Base-by-base conservation (phyloP, 2,329 filamentous ascomycete genomes). In the Apiospora koreana region DNA sequence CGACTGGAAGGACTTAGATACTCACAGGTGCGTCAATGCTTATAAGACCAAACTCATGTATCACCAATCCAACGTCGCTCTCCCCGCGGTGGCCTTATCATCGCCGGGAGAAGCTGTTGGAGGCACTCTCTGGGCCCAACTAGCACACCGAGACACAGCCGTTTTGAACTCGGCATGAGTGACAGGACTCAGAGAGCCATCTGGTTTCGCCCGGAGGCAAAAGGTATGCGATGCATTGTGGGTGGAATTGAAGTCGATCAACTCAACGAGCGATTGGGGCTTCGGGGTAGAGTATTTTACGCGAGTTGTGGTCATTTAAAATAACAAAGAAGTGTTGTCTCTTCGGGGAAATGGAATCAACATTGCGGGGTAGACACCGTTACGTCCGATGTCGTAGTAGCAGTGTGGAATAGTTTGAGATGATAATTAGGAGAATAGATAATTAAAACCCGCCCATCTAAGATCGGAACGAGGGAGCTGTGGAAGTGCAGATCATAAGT, bases 181-280 rank as follows among this genome's bases (percentile, higher is more conserved):
- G 28, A 77, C 66, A 16, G 65, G 71, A 25, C 72, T 67, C n/a
- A 70, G 43, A 14, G 38, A 28, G 14, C 54, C 70, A 42, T 68
- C 68, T 14, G 74, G 35, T 68, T 71, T 74, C 41, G 71, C 74
- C 58, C 78, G 77, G 5, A 78, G 43, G 65, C 77, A 77, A 66
- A 78, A 78, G 4, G 72, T 41, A 28, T 77, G 75, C 38, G 72
- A 43, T 0, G 77, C 73, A 43, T 79, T 79, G 43, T 75, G 43
- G 2, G 69, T n/a, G 16, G 77, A 74, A 68, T 79, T 77, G 72
- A 77, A 79, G 65, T 77, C 71, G 28, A 79, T 72, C 16, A 79
- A 68, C 43, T 78, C 76, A 1, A 73, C 71, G 25, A 75, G 68
- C 31, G 74, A 73, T 54, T 73, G 72, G 4, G 38, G 38, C 4